phyloP scores from a whole-genome alignment of 768 basidiomycete species.

The Dentipellis fragilis region DNA sequence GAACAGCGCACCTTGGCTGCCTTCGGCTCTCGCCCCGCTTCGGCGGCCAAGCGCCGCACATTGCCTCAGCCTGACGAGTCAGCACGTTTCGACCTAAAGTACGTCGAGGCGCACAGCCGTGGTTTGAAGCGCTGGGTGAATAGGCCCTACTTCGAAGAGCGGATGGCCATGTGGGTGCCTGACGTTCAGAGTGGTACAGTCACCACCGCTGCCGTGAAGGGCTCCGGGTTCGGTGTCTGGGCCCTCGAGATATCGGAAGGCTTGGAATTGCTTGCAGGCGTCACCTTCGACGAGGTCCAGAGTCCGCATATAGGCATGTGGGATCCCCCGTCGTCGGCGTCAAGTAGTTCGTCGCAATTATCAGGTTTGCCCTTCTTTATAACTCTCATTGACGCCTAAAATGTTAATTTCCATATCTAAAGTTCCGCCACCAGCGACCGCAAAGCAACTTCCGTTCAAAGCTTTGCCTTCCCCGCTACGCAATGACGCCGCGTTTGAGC shows the following conservation, averaged over 20 bases:
- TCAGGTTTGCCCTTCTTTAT: slow-evolving; percentile 7
- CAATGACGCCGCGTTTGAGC: slow-evolving; percentile 23
- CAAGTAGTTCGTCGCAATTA: slow-evolving; percentile 16
- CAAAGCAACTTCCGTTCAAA: slow-evolving; percentile 22
- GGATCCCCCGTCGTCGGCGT: slow-evolving; percentile 51
- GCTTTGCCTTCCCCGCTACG: slow-evolving; percentile 42
- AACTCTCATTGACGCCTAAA: slow-evolving; percentile 15
- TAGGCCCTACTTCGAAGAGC: slow-evolving; percentile 12
- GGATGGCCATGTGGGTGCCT: slow-evolving; percentile 5
- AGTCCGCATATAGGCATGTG: slow-evolving; percentile 15
- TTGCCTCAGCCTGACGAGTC: slow-evolving; percentile 21
- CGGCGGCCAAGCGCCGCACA: slow-evolving; percentile 16
- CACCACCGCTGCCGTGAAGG: slow-evolving; percentile 7
- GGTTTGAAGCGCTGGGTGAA: slow-evolving; percentile 9
- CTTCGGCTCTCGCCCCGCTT: slow-evolving; percentile 25
- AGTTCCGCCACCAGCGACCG: slow-evolving; percentile 10
- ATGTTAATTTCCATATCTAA: slow-evolving; percentile 5
- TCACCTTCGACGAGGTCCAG: slow-evolving; percentile 11
- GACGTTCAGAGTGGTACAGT: slow-evolving; percentile 7
- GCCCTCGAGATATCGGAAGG: slow-evolving; percentile 12
- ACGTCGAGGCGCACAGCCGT: slow-evolving; percentile 19
- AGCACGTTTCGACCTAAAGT: slow-evolving; percentile 19
- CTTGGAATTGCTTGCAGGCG: slow-evolving; percentile 9
- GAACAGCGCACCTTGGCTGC: slow-evolving; percentile 35
- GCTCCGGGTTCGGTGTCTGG: slow-evolving; percentile 14